Conservation (phyloP, 2,329 filamentous ascomycete genomes). For the Neofusicoccum sp. region DNA sequence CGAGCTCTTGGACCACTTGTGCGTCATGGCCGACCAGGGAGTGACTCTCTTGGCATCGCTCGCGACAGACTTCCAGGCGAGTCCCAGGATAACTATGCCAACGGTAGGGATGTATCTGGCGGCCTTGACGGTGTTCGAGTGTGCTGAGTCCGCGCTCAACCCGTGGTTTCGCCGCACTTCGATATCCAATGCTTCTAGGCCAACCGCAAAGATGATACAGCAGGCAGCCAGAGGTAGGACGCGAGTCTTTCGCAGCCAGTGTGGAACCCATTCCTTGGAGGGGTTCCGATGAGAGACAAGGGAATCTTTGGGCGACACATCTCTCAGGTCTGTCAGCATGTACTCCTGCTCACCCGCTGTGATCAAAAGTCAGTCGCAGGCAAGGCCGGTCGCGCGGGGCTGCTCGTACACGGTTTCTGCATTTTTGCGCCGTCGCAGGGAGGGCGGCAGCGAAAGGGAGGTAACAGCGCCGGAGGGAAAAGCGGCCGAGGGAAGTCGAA, state of each 20-base stretch:
- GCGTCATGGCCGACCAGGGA: constrained; percentile 7
- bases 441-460: no score
- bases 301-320: not conserved
- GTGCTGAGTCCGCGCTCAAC: not conserved
- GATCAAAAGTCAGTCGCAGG: not conserved
- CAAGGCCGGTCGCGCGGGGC: not conserved
- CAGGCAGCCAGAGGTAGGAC: not conserved
- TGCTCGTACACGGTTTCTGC: not conserved
- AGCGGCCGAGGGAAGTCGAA: no score
- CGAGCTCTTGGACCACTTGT: constrained; percentile 13
- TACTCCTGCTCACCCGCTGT: constrained; percentile 10
- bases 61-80: constrained; percentile 4
- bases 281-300: not conserved
- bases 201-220: constrained; percentile 1
- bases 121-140: not conserved
- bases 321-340: not conserved
- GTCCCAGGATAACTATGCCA: constrained; percentile 2
- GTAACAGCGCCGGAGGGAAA: no score
- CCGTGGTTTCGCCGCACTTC: not conserved
- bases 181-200: not conserved
- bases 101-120: constrained; percentile 8
- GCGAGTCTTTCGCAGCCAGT: constrained; percentile 9
- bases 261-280: not conserved
- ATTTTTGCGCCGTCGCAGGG: not conserved
- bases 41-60: constrained; percentile 2